Evolutionary conservation across 1,284 basidiomycete genomes (phyloP).

Genomic region (Cryptococcus sp.): DNA sequence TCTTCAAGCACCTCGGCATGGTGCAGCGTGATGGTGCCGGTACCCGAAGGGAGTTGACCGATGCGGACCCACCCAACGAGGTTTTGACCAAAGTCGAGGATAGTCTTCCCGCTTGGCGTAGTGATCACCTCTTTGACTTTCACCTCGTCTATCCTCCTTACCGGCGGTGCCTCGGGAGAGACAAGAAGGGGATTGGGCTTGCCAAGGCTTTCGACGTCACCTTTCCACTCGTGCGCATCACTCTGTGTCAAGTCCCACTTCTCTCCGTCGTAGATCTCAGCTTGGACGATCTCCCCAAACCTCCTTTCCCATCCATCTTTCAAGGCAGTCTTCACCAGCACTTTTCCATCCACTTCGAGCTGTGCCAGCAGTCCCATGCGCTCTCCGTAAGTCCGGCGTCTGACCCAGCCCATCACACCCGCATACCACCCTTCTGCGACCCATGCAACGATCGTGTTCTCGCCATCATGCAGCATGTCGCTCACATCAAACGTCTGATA

Average conservation of each 20-base stretch:
- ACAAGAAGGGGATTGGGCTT: slow-evolving; percentile 20
- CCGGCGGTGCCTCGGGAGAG: slow-evolving; percentile 35
- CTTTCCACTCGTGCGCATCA: slow-evolving; percentile 6
- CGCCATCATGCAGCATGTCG: slow-evolving; percentile 9
- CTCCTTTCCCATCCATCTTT: slow-evolving; percentile 29
- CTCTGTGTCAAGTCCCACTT: slow-evolving; percentile 2
- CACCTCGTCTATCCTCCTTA: slow-evolving; percentile 25
- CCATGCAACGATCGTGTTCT: slow-evolving; percentile 20
- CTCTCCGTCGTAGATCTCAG: slow-evolving; percentile 46
- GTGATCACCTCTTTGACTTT: slow-evolving; percentile 27
- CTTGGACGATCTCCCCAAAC: slow-evolving; percentile 22
- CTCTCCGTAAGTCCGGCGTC: slow-evolving; percentile 27
- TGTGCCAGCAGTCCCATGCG: slow-evolving; percentile 31
- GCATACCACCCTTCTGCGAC: slow-evolving; percentile 33
- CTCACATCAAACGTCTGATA: slow-evolving; percentile 32
- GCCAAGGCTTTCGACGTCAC: slow-evolving; percentile 15
- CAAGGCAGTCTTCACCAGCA: slow-evolving; percentile 13
- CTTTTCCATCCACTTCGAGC: slow-evolving; percentile 31
- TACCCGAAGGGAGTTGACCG: slow-evolving; percentile 1
- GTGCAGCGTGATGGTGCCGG: slow-evolving; percentile 20
- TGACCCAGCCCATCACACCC: not conserved
- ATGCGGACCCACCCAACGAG: slow-evolving; percentile 41
- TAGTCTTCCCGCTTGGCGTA: slow-evolving; percentile 34
- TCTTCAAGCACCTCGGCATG: slow-evolving; percentile 41
- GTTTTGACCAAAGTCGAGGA: slow-evolving; percentile 48